Conservation (phyloP, 345 rosid genomes). For the Murraya koenigii region DNA sequence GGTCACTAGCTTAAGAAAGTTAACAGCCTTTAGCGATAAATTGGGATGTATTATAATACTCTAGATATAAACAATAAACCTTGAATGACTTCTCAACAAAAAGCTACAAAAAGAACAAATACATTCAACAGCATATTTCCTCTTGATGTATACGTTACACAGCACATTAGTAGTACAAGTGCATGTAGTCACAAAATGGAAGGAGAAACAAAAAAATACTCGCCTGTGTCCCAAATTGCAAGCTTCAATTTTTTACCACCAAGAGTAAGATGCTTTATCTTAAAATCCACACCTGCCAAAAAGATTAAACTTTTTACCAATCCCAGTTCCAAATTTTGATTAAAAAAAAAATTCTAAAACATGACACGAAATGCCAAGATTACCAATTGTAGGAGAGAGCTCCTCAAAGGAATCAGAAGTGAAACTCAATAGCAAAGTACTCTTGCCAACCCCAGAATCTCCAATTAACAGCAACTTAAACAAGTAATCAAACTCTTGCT, state of each 20-base stretch:
- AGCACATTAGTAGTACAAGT: background rate
- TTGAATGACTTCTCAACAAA: background rate
- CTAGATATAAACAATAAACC: background rate
- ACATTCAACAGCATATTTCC: background rate
- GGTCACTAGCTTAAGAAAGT: background rate
- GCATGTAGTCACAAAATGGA: background rate
- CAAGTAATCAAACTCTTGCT: slow-evolving; percentile 68
- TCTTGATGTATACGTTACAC: background rate
- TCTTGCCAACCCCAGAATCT: slow-evolving; percentile 88
- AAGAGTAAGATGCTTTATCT: slow-evolving; percentile 70
- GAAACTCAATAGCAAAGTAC: slow-evolving; percentile 71
- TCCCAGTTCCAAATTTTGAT: background rate
- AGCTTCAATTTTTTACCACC: slow-evolving; percentile 90
- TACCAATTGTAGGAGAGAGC: slow-evolving; percentile 76
- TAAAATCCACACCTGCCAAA: slow-evolving; percentile 84
- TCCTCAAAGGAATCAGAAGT: slow-evolving; percentile 71
- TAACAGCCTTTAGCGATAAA: background rate
- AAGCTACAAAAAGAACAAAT: background rate
- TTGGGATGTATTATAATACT: background rate
- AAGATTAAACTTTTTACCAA: background rate
- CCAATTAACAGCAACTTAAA: slow-evolving; percentile 74
- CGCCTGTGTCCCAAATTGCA: slow-evolving; percentile 97
- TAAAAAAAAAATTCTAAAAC: background rate
- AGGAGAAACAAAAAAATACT: slow-evolving; percentile 1
- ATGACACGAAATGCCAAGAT: background rate